Base-by-base conservation (phyloP, 805 yeast species). In the Saturnispora besseyi region DNA sequence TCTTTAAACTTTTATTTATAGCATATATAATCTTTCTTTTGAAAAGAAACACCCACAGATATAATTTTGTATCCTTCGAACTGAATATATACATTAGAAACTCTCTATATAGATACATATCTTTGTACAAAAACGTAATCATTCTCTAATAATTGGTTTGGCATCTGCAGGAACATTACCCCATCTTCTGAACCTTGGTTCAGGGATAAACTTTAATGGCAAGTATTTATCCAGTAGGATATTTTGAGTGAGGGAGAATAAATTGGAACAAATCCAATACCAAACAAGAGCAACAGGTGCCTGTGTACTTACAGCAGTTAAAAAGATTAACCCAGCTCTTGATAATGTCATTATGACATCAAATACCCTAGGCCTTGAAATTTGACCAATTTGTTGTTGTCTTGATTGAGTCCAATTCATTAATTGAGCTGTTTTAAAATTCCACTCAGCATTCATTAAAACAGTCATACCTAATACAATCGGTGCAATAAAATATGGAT, bases 211-310 rank as follows among this genome's bases (percentile, higher is more conserved):
- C 44, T 70, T 64, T 22, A 82, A 68, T 1, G 96, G 96, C 61
- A 84, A 67, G 33, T 72, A 64, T 57, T 71, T 68, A 60, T 90
- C 93, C 59, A 91, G 67, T 15, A 84, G 52, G 12, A 84, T 63
- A 62, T 90, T 91, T 59, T 91, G 97, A 0, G 77, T 53, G 52
- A 87, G 67, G 2, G 97, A 89, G 61, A 74, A 90, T 4, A 75
- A 57, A 61, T 88, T 90, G 0, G 96, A 88, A 43, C 91, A 80
- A 30, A 87, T 74, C 99, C 98, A 91, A 66, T 90, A 91, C n/a
- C 88, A 62, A 0, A 84, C 78, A 33, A 90, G 68, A 0, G 95
- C 87, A 29, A 82, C 71, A 0, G 98, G 96, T 0, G 96, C 95
- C 59, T 89, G 93, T 38, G 89, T 78, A 0, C 96, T 74, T 18